These are phyloP conservation scores for Nevesoporus exiguus DNA, from an alignment of 768 basidiomycete genomes.

Conservation along the genomic window DNA sequence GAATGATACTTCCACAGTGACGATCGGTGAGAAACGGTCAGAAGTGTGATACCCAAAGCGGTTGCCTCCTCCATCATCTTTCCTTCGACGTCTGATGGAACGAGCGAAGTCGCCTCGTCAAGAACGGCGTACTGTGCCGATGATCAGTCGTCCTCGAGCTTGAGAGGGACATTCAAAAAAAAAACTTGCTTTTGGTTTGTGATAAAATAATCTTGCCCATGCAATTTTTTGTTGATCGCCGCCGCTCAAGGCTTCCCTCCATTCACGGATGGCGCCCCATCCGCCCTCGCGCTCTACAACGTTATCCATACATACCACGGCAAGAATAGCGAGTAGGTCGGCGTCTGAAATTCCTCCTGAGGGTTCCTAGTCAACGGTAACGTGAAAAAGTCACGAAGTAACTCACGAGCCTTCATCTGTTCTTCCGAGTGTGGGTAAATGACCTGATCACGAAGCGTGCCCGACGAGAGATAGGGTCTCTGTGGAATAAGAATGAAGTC, in stretches of 20 bases:
- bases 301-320: constrained; percentile 77
- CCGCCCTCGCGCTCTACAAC: constrained; percentile 96
- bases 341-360: constrained; percentile 70
- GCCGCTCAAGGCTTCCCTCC: constrained; percentile 90
- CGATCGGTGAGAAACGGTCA: constrained; percentile 94
- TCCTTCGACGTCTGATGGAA: constrained; percentile 89
- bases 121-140: constrained; percentile 83
- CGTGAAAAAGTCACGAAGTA: neutral
- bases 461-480: constrained; percentile 89
- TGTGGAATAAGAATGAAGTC: constrained; percentile 96
- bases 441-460: constrained; percentile 93
- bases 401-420: constrained; percentile 76
- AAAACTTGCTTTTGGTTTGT: constrained; percentile 73
- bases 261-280: constrained; percentile 86
- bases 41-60: constrained; percentile 79
- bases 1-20: constrained; percentile 92
- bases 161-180: neutral
- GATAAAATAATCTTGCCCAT: constrained; percentile 96
- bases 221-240: constrained; percentile 98
- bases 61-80: constrained; percentile 94
- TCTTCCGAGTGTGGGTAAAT: constrained; percentile 87
- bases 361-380: constrained; percentile 5
- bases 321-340: constrained; percentile 67
- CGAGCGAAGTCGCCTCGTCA: constrained; percentile 94
- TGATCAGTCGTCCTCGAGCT: constrained; percentile 1